A percentile compares a stretch with the other conserved stretches of the same genome.
phyloP scores from a whole-genome alignment of 352 stramenopile species.

The Hyaloperonospora brassicae region DNA sequence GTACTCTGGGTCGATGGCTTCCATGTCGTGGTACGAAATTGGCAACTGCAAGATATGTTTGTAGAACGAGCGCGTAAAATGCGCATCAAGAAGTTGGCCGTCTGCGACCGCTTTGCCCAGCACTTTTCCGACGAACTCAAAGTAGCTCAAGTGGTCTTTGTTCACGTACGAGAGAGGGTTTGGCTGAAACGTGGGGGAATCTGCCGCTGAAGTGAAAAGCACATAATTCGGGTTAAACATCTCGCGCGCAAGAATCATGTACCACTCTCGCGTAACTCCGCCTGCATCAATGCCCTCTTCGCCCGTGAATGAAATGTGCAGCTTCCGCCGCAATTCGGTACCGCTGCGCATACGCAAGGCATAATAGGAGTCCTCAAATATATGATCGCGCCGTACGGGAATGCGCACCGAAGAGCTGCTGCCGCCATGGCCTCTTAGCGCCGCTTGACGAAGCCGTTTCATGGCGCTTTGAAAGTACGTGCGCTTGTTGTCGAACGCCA shows the following conservation, averaged over 20 bases:
- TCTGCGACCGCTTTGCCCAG: constrained; percentile 98
- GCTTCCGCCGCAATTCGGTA: constrained; percentile 93
- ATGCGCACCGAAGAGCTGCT: constrained; percentile 87
- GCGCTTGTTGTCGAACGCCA: constrained; percentile 99
- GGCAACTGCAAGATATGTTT: constrained; percentile 97
- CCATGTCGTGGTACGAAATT: constrained; percentile 97
- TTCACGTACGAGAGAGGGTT: constrained; percentile 99
- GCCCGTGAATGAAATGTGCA: constrained; percentile 97
- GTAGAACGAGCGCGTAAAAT: constrained; percentile 99
- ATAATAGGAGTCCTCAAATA: constrained; percentile 99
- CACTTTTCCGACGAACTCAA: constrained; percentile 96
- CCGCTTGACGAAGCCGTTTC: constrained; percentile 83
- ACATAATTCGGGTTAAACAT: constrained; percentile 99
- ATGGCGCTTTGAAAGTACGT: constrained; percentile 96
- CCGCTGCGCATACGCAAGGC: constrained; percentile 93
- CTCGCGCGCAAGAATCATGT: constrained; percentile 97
- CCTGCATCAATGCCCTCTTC: constrained; percentile 99
- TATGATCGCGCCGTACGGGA: constrained; percentile 90
- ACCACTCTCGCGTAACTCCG: constrained; percentile 97
- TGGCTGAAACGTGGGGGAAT: constrained; percentile 98
- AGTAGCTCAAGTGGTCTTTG: constrained; percentile 98
- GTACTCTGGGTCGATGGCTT: constrained; percentile 96
- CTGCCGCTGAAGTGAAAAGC: constrained; percentile 97
- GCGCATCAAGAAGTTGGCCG: constrained; percentile 96
- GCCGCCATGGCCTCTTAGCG: constrained; percentile 81